Base-by-base conservation (phyloP, 768 basidiomycete genomes). In the Tricholoma bakamatsutake region DNA sequence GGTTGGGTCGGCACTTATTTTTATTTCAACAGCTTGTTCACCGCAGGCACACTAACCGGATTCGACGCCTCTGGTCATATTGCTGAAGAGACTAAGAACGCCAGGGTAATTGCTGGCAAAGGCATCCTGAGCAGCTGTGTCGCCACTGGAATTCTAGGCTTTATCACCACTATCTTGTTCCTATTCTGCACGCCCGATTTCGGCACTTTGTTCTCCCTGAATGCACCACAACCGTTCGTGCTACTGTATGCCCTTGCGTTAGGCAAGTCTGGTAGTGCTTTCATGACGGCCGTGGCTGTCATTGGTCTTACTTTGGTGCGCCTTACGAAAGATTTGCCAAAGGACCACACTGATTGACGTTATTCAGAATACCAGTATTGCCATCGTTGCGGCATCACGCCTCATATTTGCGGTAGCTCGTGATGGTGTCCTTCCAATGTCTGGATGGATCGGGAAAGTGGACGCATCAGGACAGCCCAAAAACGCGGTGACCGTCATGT, bases 331-430 rank as follows among this genome's bases (percentile, higher is more conserved):
- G 9, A 21, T 46, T 46, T 27, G 12, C 24, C 13, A 5, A 28
- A 46, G 27, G 27, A 28, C 11, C 4, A 10, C 21, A 45, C 17
- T 17, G 18, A 13, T 8, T 43, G 7, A 31, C 48, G 12, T 3
- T 21, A 39, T 46, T 34, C 62, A 92, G 88, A 94, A 90, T 68
- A 93, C 93, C 1, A 91, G 87, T 59, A 81, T 95, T 43, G 83
- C 90, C 15, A 84, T 96, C 55, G 90, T 95, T 17, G 93, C 94
- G 1, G 83, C 92, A 11, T 94, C 92, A 11, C 83, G 93, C 4
- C 79, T 97, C 27, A 80, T 97, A 39, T 97, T 90, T 64, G 94
- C 93, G 8, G 88, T 97, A 45, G 93, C 93, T n/a, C 86, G 94
- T 52, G 94, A 97, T 62, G 93, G 93, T 28, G 90, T 95, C 0